These are phyloP conservation scores for Alternaria viburni DNA, from an alignment of 2,329 filamentous ascomycete genomes.

Conservation along the genomic window DNA sequence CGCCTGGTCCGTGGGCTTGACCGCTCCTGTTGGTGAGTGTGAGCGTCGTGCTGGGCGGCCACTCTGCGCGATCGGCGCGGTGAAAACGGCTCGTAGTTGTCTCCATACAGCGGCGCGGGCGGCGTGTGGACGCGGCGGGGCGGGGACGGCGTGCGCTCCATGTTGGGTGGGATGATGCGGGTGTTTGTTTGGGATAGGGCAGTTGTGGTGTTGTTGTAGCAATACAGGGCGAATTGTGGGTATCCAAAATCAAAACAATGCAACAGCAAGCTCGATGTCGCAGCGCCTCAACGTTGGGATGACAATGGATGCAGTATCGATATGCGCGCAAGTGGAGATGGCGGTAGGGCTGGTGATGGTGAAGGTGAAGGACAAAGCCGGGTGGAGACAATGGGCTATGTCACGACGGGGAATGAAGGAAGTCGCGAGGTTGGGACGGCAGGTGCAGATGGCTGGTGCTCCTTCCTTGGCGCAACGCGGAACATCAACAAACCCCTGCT, in stretches of 20 bases:
- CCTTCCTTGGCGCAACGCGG: constrained; percentile 10
- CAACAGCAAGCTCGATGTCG: constrained; percentile 18
- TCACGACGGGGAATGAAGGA: constrained; percentile 18
- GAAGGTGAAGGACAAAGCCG: constrained; percentile 17
- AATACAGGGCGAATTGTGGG: constrained; percentile 18
- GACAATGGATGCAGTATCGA: constrained; percentile 9
- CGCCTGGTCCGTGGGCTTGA: constrained; percentile 32
- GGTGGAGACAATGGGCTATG: constrained; percentile 24
- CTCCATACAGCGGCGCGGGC: constrained; percentile 72
- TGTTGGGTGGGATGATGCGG: constrained; percentile 17
- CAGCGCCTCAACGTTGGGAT: constrained; percentile 2
- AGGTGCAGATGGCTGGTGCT: constrained; percentile 26
- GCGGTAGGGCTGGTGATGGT: constrained; percentile 16
- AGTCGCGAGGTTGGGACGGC: constrained; percentile 30
- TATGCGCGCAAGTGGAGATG: constrained; percentile 11
- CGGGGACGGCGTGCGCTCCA: constrained; percentile 66
- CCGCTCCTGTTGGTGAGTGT: constrained; percentile 36
- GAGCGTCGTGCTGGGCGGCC: constrained; percentile 58
- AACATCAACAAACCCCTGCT: constrained; percentile 19
- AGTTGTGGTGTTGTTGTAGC: constrained; percentile 19
- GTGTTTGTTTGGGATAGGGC: constrained; percentile 12
- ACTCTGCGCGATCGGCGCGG: constrained; percentile 70
- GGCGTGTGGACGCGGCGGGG: constrained; percentile 67
- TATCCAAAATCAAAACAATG: constrained; percentile 36
- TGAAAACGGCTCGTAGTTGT: constrained; percentile 75